A percentile compares a stretch with the other conserved stretches of the same genome.
phyloP scores from a whole-genome alignment of 2,329 filamentous ascomycete genomes.

The Ophiocordyceps robertsii region DNA sequence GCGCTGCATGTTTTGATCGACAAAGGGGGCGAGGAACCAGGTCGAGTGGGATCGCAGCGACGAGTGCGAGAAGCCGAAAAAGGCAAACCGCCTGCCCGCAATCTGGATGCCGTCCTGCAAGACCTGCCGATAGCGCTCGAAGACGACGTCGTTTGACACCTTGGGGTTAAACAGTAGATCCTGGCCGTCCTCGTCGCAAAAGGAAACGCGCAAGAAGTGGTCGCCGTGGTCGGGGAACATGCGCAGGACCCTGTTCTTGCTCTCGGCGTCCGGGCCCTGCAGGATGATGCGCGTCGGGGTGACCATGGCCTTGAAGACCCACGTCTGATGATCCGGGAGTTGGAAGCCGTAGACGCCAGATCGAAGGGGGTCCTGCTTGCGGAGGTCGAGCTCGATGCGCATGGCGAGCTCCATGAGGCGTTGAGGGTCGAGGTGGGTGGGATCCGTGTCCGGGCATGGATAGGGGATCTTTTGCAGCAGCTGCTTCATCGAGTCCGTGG shows the following conservation, averaged over 20 bases:
- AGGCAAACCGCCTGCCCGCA: conserved; percentile 47
- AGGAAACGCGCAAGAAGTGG: conserved; percentile 56
- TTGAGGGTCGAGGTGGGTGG: conserved; percentile 23
- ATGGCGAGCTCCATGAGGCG: conserved; percentile 26
- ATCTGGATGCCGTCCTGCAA: conserved; percentile 48
- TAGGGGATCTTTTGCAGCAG: conserved; percentile 40
- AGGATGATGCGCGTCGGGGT: conserved; percentile 46
- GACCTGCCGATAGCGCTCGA: conserved; percentile 45
- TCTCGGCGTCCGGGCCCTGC: conserved; percentile 50
- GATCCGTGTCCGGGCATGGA: conserved; percentile 35
- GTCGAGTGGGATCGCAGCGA: conserved; percentile 58
- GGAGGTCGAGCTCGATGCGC: conserved; percentile 25
- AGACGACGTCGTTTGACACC: conserved; percentile 32
- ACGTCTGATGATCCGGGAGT: conserved; percentile 26
- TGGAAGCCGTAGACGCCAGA: conserved; percentile 12
- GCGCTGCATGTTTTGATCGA: conserved; percentile 15
- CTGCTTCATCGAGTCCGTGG: conserved; percentile 37
- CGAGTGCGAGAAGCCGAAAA: conserved; percentile 70
- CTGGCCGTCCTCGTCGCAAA: conserved; percentile 60
- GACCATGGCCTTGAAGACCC: conserved; percentile 41
- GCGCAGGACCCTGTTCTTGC: conserved; percentile 58
- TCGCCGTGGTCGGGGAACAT: conserved; percentile 46
- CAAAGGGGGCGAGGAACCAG: conserved; percentile 45
- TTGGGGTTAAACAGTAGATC: conserved; percentile 44
- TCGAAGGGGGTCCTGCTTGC: conserved; percentile 10